phyloP scores from a whole-genome alignment of 306 rosid genomes.

The Begonia fuchsioides region DNA sequence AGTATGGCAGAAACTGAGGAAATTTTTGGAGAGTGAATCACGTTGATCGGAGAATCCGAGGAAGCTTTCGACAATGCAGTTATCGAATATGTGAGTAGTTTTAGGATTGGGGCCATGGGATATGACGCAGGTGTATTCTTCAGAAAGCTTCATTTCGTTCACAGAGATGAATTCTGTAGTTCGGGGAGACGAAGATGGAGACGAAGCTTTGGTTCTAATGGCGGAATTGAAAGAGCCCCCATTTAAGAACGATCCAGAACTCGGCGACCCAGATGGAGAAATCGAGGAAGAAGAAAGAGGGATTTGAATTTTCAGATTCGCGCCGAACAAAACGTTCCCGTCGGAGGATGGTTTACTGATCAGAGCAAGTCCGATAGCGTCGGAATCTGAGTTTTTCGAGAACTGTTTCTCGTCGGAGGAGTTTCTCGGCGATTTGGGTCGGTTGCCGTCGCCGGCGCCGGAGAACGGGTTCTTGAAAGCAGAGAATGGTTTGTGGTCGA shows the following conservation, averaged over 20 bases:
- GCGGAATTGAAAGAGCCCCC: no score
- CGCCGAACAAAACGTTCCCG: conserved; percentile 33
- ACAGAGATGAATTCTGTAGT: conserved; percentile 12
- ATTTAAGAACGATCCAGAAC: conserved; percentile 4
- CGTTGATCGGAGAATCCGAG: conserved; percentile 18
- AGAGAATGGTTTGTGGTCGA: conserved; percentile 22
- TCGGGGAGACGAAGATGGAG: no score
- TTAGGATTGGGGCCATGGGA: conserved; percentile 63
- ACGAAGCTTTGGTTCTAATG: no score
- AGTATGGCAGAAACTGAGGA: conserved; percentile 67
- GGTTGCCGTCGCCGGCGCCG: conserved; percentile 6
- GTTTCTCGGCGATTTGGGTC: conserved; percentile 12
- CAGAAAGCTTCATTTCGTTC: conserved; percentile 67
- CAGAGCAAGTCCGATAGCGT: background rate
- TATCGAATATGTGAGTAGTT: conserved; percentile 68
- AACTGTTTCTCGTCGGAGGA: background rate
- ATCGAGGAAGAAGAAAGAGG: conserved; percentile 4
- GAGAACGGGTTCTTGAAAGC: conserved; percentile 19
- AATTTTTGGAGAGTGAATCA: conserved; percentile 20
- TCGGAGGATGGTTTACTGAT: background rate
- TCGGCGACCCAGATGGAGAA: conserved; percentile 13
- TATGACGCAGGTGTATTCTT: conserved; percentile 80
- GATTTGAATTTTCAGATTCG: conserved; percentile 17
- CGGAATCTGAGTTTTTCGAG: no score
- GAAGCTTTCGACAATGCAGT: conserved; percentile 50